Evolutionary conservation across 257 asterid species (phyloP).

Genomic region (Misopates orontium): DNA sequence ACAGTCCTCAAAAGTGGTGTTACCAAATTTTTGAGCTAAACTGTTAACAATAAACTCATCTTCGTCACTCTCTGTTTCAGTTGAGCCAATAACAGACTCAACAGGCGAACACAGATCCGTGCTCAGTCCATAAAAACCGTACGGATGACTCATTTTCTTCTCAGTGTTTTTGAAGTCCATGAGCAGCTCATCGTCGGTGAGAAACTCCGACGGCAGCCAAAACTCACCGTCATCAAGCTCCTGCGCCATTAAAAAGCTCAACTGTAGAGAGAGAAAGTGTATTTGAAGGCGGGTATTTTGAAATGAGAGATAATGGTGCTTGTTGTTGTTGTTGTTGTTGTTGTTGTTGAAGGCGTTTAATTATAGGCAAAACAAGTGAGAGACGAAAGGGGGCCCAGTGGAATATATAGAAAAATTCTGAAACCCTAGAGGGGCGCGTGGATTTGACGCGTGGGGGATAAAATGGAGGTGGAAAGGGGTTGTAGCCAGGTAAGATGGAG

Average conservation of each 20-base stretch:
- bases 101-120: slow-evolving; percentile 70
- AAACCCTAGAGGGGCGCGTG: slow-evolving; percentile 26
- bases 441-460: slow-evolving; percentile 30
- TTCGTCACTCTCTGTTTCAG: slow-evolving; percentile 73
- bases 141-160: too few species aligned
- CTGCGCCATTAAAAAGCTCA: neutral
- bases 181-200: slow-evolving; percentile 28
- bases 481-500: slow-evolving; percentile 49
- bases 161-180: slow-evolving; percentile 11
- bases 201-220: slow-evolving; percentile 28
- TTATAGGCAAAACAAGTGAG: slow-evolving; percentile 19
- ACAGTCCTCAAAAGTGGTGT: slow-evolving; percentile 38
- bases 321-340: too few species aligned
- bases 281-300: neutral
- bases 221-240: slow-evolving; percentile 20
- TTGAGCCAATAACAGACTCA: slow-evolving; percentile 57
- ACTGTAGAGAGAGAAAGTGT: too few species aligned
- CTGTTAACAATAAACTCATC: slow-evolving; percentile 57
- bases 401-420: neutral
- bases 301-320: neutral
- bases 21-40: slow-evolving; percentile 42
- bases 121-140: slow-evolving; percentile 27
- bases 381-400: slow-evolving; percentile 4
- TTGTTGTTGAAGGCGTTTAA: slow-evolving; percentile 21
- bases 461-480: slow-evolving; percentile 40